These are phyloP conservation scores for Rickenella mellea DNA, from an alignment of 768 basidiomycete species.

Conservation along the genomic window DNA sequence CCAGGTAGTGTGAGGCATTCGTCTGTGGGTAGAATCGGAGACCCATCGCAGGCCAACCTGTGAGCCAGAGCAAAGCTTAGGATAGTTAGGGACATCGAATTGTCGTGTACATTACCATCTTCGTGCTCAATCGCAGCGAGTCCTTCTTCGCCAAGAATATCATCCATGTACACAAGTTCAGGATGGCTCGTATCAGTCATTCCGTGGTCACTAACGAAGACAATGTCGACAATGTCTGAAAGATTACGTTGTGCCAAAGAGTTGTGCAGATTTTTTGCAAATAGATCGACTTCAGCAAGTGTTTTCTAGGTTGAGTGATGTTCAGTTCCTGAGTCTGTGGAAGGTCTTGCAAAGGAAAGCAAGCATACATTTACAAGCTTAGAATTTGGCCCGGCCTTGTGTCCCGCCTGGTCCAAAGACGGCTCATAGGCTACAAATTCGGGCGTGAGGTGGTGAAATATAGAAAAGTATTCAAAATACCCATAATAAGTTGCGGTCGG, in stretches of 20 bases:
- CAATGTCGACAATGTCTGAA: constrained; percentile 73
- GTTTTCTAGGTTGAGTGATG: constrained; percentile 36
- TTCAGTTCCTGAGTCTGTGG: background rate
- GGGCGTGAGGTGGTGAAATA: constrained; percentile 6
- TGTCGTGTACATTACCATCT: constrained; percentile 38
- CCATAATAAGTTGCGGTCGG: constrained; percentile 72
- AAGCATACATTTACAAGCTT: constrained; percentile 55
- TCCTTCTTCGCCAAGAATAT: constrained; percentile 62
- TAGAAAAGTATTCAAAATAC: constrained; percentile 24
- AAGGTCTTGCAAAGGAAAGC: constrained; percentile 1
- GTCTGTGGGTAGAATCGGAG: constrained; percentile 57
- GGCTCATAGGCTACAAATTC: constrained; percentile 61
- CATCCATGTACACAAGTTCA: constrained; percentile 70
- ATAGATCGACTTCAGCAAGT: constrained; percentile 58
- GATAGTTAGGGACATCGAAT: background rate
- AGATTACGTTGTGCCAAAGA: constrained; percentile 64
- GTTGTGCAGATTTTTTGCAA: constrained; percentile 60
- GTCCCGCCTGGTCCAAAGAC: constrained; percentile 80
- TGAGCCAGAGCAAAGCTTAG: background rate
- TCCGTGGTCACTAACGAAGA: constrained; percentile 89
- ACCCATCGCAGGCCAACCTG: constrained; percentile 85
- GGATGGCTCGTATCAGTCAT: constrained; percentile 84
- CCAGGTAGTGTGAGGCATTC: constrained; percentile 48
- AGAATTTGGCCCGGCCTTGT: constrained; percentile 60
- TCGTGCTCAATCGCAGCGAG: constrained; percentile 54